Percentiles rank a stretch among this genome's conserved stretches.
phyloP scores from a whole-genome alignment of 2,329 filamentous ascomycete species.

The Cordyceps cicadae region DNA sequence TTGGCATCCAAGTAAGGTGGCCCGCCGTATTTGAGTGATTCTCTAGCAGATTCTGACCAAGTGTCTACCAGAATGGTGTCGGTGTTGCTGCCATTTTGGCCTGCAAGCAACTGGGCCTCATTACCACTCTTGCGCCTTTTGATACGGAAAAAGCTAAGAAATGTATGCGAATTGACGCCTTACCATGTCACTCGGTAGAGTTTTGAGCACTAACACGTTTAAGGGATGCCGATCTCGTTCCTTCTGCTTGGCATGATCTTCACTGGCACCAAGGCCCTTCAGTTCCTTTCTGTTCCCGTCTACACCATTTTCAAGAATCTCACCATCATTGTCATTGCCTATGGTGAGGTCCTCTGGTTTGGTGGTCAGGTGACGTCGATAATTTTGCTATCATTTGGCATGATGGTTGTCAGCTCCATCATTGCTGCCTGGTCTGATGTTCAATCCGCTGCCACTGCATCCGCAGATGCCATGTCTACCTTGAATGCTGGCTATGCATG shows the following conservation, averaged over 20 bases:
- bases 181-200: not conserved
- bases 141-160: conserved; percentile 78
- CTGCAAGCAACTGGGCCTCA: conserved; percentile 68
- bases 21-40: not conserved
- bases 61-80: conserved; percentile 58
- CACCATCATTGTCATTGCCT: conserved; percentile 90
- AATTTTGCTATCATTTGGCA: conserved; percentile 78
- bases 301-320: conserved; percentile 98
- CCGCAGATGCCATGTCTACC: conserved; percentile 62
- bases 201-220: not conserved
- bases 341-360: conserved; percentile 92
- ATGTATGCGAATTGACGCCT: conserved; percentile 48
- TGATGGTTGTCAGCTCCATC: conserved; percentile 86
- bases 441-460: conserved; percentile 64
- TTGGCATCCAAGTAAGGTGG: conserved; percentile 69
- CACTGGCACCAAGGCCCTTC: conserved; percentile 81
- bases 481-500: conserved; percentile 85
- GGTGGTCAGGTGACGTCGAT: conserved; percentile 77
- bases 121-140: conserved; percentile 69
- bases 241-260: conserved; percentile 96
- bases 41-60: conserved; percentile 12
- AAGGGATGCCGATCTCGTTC: conserved; percentile 85
- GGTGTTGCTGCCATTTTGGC: conserved; percentile 72
- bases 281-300: conserved; percentile 85
- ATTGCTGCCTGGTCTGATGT: conserved; percentile 95